Conservation (phyloP, 2,329 filamentous ascomycete genomes). For the Arachnopeziza araneosa region DNA sequence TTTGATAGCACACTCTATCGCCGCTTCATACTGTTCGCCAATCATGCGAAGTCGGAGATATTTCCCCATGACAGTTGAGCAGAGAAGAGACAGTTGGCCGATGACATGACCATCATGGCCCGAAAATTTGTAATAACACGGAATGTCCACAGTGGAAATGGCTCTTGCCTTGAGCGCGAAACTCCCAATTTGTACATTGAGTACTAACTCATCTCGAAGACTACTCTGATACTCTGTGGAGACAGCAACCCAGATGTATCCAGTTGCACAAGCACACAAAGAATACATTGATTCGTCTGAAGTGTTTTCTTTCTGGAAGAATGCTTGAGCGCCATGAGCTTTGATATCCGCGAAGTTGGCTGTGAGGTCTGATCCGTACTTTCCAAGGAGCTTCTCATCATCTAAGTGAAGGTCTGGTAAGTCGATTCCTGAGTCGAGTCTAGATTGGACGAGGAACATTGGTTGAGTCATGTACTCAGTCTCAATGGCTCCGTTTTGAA, state of each 20-base stretch:
- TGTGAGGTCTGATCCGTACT: constrained; percentile 24
- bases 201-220: constrained; percentile 1
- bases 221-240: background rate
- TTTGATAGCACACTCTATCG: constrained; percentile 20
- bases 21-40: constrained; percentile 26
- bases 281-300: constrained; percentile 21
- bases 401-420: constrained; percentile 22
- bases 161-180: constrained; percentile 22
- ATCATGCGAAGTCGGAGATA: constrained; percentile 24
- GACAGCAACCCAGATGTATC: constrained; percentile 25
- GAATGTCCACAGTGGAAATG: constrained; percentile 23
- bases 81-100: constrained; percentile 19
- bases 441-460: constrained; percentile 21
- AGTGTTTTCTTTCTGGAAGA: constrained; percentile 22
- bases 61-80: constrained; percentile 21
- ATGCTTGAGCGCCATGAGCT: constrained; percentile 20
- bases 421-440: constrained; percentile 24
- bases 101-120: constrained; percentile 4
- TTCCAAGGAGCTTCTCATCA: constrained; percentile 22
- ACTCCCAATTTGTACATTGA: constrained; percentile 26
- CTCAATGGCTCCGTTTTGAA: constrained; percentile 14
- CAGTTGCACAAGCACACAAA: constrained; percentile 24
- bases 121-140: constrained; percentile 14
- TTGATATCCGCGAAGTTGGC: constrained; percentile 28
- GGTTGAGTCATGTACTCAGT: constrained; percentile 18